Conservation (phyloP, 495 filamentous ascomycete genomes). For the Pyrenula aspistea region DNA sequence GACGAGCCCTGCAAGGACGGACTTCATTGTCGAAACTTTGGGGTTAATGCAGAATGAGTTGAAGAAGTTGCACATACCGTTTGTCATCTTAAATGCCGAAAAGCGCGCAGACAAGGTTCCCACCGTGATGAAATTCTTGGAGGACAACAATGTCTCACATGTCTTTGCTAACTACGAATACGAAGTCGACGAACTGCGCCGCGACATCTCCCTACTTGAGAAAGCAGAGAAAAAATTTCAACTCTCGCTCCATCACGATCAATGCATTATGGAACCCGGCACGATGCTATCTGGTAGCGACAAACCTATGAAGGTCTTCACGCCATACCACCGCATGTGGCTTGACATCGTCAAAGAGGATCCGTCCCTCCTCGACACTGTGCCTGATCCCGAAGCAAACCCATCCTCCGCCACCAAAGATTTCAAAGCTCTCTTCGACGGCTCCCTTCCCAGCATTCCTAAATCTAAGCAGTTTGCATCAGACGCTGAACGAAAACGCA, state of each 20-base stretch:
- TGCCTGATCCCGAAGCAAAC: constrained; percentile 17
- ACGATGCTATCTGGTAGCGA: constrained; percentile 17
- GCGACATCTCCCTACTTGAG: constrained; percentile 23
- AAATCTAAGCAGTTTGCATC: constrained; percentile 25
- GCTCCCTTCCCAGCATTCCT: constrained; percentile 15
- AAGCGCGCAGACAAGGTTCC: constrained; percentile 20
- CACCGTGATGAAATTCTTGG: constrained; percentile 20
- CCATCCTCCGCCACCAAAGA: constrained; percentile 10
- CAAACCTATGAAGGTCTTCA: constrained; percentile 31
- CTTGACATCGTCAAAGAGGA: constrained; percentile 17
- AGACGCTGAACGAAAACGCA: constrained; percentile 16
- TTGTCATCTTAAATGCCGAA: constrained; percentile 18
- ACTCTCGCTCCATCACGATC: constrained; percentile 21
- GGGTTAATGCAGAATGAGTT: constrained; percentile 23
- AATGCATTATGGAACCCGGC: constrained; percentile 26
- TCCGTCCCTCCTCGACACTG: constrained; percentile 18
- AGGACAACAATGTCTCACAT: constrained; percentile 30
- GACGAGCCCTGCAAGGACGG: constrained; percentile 23
- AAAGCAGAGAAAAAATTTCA: constrained; percentile 12
- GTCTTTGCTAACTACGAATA: constrained; percentile 65
- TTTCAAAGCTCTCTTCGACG: constrained; percentile 18
- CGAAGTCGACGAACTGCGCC: constrained; percentile 62
- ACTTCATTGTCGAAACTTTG: constrained; percentile 30
- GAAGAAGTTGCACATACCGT: constrained; percentile 23
- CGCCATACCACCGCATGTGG: constrained; percentile 27